Evolutionary conservation across 352 stramenopile genomes (phyloP).

Genomic region (Pythium myriotylum): DNA sequence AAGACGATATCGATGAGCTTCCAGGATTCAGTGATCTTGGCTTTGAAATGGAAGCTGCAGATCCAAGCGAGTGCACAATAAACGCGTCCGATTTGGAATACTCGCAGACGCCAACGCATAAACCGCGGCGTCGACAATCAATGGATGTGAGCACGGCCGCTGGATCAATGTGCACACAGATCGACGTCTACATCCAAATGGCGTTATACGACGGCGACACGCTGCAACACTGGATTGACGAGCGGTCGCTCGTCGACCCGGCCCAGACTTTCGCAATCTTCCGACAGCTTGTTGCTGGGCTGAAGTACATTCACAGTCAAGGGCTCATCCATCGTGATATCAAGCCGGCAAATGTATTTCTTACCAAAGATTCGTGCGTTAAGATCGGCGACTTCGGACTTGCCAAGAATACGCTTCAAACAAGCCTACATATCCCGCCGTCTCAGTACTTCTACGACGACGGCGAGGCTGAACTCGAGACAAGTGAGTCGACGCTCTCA

Average conservation of each 20-base stretch:
- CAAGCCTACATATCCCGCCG: conserved; percentile 51
- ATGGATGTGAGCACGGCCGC: conserved; percentile 24
- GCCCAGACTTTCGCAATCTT: conserved; percentile 73
- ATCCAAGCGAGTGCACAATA: not conserved
- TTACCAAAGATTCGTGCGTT: conserved; percentile 70
- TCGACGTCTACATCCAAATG: conserved; percentile 94
- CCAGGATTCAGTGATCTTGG: conserved; percentile 53
- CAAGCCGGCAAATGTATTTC: conserved; percentile 83
- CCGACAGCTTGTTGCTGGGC: conserved; percentile 64
- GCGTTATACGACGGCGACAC: conserved; percentile 93
- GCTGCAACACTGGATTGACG: conserved; percentile 74
- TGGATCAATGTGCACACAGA: conserved; percentile 61
- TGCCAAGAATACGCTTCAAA: conserved; percentile 71
- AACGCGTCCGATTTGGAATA: not conserved
- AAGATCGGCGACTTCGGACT: conserved; percentile 87
- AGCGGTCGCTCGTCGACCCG: conserved; percentile 44
- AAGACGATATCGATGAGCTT: conserved; percentile 34
- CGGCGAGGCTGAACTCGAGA: conserved; percentile 29
- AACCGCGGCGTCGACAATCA: conserved; percentile 28
- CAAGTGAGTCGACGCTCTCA: conserved; percentile 19
- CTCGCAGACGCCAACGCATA: conserved; percentile 1
- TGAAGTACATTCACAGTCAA: conserved; percentile 79
- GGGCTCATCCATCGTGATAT: conserved; percentile 80
- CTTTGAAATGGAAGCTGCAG: conserved; percentile 50
- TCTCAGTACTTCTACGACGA: conserved; percentile 57